Evolutionary conservation across 1,284 basidiomycete species (phyloP).

Genomic region (Rhizoctonia solani): DNA sequence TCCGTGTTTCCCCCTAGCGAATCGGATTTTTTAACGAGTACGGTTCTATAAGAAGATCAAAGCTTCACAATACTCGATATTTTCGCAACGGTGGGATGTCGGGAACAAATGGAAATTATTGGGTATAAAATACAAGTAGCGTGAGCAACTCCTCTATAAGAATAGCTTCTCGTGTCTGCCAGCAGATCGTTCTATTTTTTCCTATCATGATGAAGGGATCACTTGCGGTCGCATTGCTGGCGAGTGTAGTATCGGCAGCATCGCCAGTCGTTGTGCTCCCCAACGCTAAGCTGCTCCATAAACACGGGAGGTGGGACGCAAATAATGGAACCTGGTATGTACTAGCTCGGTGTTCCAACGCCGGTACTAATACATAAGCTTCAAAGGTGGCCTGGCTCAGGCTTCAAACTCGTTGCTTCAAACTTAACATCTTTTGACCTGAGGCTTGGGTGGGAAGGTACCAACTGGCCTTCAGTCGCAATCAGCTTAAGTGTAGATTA

Average conservation of each 20-base stretch:
- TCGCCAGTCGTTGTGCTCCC: neutral
- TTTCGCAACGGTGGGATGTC: too few relatives aligned
- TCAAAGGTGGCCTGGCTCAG: conserved; percentile 54
- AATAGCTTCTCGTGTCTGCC: too few relatives aligned
- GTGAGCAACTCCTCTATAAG: too few relatives aligned
- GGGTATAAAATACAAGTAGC: too few relatives aligned
- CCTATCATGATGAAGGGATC: too few relatives aligned
- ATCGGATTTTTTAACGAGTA: neutral
- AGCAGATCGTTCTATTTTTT: too few relatives aligned
- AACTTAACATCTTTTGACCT: conserved; percentile 53
- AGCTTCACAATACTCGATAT: too few relatives aligned
- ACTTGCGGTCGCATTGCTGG: neutral
- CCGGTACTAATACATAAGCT: neutral
- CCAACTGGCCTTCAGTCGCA: conserved; percentile 53
- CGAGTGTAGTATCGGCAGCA: neutral
- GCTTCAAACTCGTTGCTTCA: conserved; percentile 56
- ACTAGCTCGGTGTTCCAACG: conserved; percentile 28
- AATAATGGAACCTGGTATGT: conserved; percentile 51
- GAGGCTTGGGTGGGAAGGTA: conserved; percentile 57
- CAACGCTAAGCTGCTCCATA: conserved; percentile 3
- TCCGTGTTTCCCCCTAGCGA: conserved; percentile 21
- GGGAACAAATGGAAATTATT: too few relatives aligned
- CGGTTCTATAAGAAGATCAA: neutral
- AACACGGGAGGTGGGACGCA: conserved; percentile 46
- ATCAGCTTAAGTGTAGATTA: conserved; percentile 58